These are phyloP conservation scores for Mrakia gelida DNA, from an alignment of 768 basidiomycete species.

Conservation along the genomic window DNA sequence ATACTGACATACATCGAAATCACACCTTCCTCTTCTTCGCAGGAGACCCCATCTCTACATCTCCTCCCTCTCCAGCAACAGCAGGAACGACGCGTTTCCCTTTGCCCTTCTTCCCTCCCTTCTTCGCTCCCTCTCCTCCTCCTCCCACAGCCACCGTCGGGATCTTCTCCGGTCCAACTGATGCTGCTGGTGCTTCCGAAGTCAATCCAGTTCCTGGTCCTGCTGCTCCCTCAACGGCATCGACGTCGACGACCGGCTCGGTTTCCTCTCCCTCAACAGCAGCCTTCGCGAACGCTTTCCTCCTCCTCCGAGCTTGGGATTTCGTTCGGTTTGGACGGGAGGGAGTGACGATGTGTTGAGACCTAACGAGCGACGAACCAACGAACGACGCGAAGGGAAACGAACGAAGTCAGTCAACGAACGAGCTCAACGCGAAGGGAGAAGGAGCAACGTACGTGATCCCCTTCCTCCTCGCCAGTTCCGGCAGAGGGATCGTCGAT, in stretches of 20 bases:
- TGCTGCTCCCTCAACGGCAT: no score
- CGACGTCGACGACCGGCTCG: not conserved
- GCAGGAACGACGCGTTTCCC: no score
- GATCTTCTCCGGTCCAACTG: no score
- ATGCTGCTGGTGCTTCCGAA: no score
- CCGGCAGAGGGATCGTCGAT: conserved; percentile 13
- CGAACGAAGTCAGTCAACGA: not conserved
- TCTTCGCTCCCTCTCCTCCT: no score
- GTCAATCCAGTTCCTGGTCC: no score
- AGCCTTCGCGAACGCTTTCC: not conserved
- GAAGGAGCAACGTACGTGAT: conserved; percentile 18
- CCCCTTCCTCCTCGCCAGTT: not conserved
- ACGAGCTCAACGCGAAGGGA: no score
- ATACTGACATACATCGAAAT: not conserved
- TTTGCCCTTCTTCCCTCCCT: no score
- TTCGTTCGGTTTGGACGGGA: not conserved
- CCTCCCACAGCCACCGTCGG: no score
- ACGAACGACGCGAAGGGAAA: no score
- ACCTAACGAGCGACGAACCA: not conserved
- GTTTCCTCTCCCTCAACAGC: not conserved
- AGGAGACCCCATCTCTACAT: not conserved
- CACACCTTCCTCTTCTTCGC: not conserved
- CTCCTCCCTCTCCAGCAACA: not conserved
- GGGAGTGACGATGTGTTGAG: conserved; percentile 1
- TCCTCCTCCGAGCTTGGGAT: not conserved